Evolutionary conservation across 1,284 basidiomycete species (phyloP), one percentile per base, ranked within the genome.

Genomic region (Trametes pubescens): DNA sequence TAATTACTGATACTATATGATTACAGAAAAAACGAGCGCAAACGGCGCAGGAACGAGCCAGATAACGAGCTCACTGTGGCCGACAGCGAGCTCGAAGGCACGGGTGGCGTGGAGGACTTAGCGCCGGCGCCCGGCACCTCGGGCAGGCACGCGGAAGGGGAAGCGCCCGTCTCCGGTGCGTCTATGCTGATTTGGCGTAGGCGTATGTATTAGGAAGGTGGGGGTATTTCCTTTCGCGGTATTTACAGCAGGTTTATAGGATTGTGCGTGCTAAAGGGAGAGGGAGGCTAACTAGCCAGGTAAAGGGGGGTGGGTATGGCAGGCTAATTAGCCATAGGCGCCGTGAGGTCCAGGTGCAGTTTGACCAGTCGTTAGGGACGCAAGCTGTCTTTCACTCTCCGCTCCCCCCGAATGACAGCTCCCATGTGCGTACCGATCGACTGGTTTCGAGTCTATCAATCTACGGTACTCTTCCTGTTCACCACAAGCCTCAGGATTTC

Each of bases 121-220:
- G 51, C 11, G 32, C 14, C 51, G 64, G 46, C 55, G 56, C 34
- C n/a, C n/a, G n/a, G n/a, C n/a, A n/a, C n/a, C n/a, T n/a, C n/a
- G n/a, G n/a, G n/a, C n/a, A n/a, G n/a, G n/a, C n/a, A n/a, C n/a
- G n/a, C n/a, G n/a, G n/a, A n/a, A n/a, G n/a, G n/a, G n/a, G n/a
- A n/a, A n/a, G n/a, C n/a, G n/a, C n/a, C n/a, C n/a, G n/a, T n/a
- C n/a, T n/a, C n/a, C n/a, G n/a, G n/a, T n/a, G n/a, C n/a, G n/a
- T n/a, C n/a, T n/a, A n/a, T n/a, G n/a, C n/a, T n/a, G n/a, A n/a
- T n/a, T n/a, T n/a, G n/a, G n/a, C n/a, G n/a, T n/a, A n/a, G n/a
- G n/a, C n/a, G n/a, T n/a, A n/a, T n/a, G n/a, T n/a, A n/a, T n/a
- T n/a, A n/a, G 46, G 34, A 21, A 35, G 18, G 69, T 68, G 71